phyloP scores from a whole-genome alignment of 73 alveolate species.

The Paramecium pentaurelia region DNA sequence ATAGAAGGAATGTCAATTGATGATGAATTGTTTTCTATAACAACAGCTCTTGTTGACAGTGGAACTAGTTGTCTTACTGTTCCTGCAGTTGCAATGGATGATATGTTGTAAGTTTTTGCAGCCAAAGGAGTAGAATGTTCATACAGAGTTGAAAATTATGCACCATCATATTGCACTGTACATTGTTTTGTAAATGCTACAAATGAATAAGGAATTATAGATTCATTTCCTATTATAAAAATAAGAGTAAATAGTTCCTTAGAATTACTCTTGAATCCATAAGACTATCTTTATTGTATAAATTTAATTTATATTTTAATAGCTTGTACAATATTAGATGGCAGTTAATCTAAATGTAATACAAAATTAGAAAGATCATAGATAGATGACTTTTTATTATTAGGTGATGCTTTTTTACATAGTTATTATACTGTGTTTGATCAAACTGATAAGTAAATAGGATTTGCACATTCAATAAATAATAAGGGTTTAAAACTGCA shows the following conservation, averaged over 20 bases:
- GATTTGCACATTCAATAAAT: constrained; percentile 44
- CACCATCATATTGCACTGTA: not conserved
- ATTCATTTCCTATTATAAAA: not conserved
- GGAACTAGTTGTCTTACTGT: constrained; percentile 44
- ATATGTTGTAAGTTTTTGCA: not conserved
- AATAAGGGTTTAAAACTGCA: not conserved
- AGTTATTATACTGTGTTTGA: constrained; percentile 30
- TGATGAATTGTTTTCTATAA: not conserved
- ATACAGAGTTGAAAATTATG: constrained; percentile 44
- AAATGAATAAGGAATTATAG: constrained; percentile 15
- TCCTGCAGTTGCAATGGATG: constrained; percentile 26
- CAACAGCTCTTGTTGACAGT: constrained; percentile 26
- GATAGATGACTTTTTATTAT: not conserved
- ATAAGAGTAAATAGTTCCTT: not conserved
- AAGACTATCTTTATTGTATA: constrained; percentile 15
- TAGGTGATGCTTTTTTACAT: constrained; percentile 33
- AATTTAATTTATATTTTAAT: not conserved
- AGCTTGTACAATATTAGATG: not conserved
- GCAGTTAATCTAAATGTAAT: not conserved
- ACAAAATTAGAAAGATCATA: constrained; percentile 38
- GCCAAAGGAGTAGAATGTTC: not conserved
- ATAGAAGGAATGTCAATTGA: not conserved
- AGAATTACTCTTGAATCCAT: not conserved
- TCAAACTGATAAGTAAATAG: not conserved
- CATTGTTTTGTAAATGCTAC: constrained; percentile 21